Conservation (phyloP, 2,329 filamentous ascomycete genomes). For the Calonectria henricotiae region DNA sequence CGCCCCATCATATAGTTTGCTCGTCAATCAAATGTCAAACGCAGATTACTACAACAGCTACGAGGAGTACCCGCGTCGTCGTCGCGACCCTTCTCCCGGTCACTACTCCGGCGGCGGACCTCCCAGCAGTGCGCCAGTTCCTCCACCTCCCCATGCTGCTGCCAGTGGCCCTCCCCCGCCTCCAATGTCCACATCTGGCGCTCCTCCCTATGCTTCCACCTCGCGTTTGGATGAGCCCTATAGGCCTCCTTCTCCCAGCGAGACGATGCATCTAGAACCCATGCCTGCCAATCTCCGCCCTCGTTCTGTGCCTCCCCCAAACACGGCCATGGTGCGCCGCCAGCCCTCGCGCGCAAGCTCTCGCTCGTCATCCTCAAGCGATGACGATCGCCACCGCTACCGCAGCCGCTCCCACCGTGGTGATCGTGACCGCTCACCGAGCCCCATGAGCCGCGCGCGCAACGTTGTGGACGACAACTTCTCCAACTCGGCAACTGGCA, state of each 20-base stretch:
- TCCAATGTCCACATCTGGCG: conserved; percentile 28
- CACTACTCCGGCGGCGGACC: conserved; percentile 54
- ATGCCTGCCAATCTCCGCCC: conserved; percentile 52
- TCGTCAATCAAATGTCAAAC: conserved; percentile 46
- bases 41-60: conserved; percentile 54
- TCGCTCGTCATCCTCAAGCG: conserved; percentile 45
- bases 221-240: conserved; percentile 52
- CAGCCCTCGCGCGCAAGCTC: conserved; percentile 42
- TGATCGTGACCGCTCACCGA: conserved; percentile 49
- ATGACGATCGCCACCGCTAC: conserved; percentile 50
- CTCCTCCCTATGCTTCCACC: conserved; percentile 45
- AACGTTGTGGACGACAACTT: conserved; percentile 65
- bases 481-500: conserved; percentile 65
- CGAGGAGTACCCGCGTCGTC: conserved; percentile 50
- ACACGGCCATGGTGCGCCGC: conserved; percentile 51
- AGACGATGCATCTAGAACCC: conserved; percentile 54
- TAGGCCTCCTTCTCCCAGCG: conserved; percentile 45
- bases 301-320: conserved; percentile 56
- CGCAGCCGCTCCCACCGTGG: conserved; percentile 48
- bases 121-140: conserved; percentile 39
- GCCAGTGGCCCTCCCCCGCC: conserved; percentile 40
- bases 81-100: conserved; percentile 55
- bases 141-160: conserved; percentile 41
- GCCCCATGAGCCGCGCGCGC: conserved; percentile 61
- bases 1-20: background rate